A percentile compares a stretch with the other conserved stretches of the same genome.
phyloP scores from a whole-genome alignment of 2,329 filamentous ascomycete genomes.

The Penicillium sp. region DNA sequence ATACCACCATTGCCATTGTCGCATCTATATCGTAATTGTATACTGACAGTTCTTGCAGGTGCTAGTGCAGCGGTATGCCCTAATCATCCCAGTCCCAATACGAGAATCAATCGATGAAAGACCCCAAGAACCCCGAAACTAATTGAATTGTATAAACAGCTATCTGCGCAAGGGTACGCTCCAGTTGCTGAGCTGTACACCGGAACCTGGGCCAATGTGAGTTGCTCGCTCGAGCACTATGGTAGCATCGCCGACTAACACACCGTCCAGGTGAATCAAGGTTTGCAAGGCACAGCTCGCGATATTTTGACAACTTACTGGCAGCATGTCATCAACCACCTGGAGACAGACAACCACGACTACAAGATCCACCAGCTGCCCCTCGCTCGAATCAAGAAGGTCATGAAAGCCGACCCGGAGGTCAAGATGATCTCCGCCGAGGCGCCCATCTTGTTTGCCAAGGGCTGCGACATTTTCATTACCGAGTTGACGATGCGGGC shows the following conservation, averaged over 20 bases:
- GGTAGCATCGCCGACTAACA: neutral
- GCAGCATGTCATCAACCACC: slow-evolving; percentile 96
- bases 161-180: slow-evolving; percentile 83
- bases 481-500: slow-evolving; percentile 98
- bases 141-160: slow-evolving; percentile 54
- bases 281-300: slow-evolving; percentile 86
- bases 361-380: slow-evolving; percentile 98
- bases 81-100: slow-evolving; percentile 1
- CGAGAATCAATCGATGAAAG: slow-evolving; percentile 1
- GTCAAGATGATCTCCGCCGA: slow-evolving; percentile 99
- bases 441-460: slow-evolving; percentile 95
- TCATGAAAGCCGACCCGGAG: slow-evolving; percentile 99
- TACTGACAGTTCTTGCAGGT: slow-evolving; percentile 48
- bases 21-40: neutral
- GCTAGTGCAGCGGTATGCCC: slow-evolving; percentile 67
- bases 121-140: slow-evolving; percentile 5
- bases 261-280: slow-evolving; percentile 78
- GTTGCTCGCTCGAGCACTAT: slow-evolving; percentile 30
- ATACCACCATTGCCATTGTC: neutral
- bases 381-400: slow-evolving; percentile 98
- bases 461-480: slow-evolving; percentile 99
- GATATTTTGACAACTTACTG: slow-evolving; percentile 98
- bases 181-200: slow-evolving; percentile 90
- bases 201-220: slow-evolving; percentile 91
- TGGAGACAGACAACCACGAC: slow-evolving; percentile 93